Conservation (phyloP, 768 basidiomycete species). For the Boletus reticulatus region DNA sequence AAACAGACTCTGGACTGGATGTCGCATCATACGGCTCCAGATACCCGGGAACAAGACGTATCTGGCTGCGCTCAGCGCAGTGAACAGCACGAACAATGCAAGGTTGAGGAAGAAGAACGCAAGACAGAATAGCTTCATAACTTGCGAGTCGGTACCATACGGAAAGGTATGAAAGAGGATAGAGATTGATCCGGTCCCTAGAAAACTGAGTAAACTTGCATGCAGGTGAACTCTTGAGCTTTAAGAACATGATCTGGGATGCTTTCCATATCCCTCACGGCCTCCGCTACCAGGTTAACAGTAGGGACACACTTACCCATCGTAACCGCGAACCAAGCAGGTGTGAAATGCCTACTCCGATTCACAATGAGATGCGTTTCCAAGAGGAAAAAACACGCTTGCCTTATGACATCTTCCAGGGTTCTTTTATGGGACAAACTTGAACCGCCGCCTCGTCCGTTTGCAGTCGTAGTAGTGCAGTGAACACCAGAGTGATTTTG, state of each 20-base stretch:
- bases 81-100: constrained; percentile 51
- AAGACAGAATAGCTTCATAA: constrained; percentile 43
- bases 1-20: constrained; percentile 52
- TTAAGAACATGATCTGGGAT: neutral
- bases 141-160: constrained; percentile 41
- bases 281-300: too few relatives aligned
- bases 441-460: neutral
- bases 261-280: neutral
- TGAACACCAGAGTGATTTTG: neutral
- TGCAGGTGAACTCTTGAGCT: neutral
- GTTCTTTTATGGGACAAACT: constrained; percentile 22
- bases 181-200: constrained; percentile 52
- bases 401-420: constrained; percentile 37
- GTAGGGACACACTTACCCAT: constrained; percentile 42
- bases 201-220: neutral
- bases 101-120: constrained; percentile 61
- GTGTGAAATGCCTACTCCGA: constrained; percentile 45
- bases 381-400: constrained; percentile 4
- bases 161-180: constrained; percentile 58
- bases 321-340: constrained; percentile 53
- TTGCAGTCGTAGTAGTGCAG: neutral
- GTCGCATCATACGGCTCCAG: constrained; percentile 45
- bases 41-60: constrained; percentile 54
- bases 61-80: constrained; percentile 42
- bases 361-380: neutral